Conservation (phyloP, 495 filamentous ascomycete genomes). For the Annulohypoxylon nitens region DNA sequence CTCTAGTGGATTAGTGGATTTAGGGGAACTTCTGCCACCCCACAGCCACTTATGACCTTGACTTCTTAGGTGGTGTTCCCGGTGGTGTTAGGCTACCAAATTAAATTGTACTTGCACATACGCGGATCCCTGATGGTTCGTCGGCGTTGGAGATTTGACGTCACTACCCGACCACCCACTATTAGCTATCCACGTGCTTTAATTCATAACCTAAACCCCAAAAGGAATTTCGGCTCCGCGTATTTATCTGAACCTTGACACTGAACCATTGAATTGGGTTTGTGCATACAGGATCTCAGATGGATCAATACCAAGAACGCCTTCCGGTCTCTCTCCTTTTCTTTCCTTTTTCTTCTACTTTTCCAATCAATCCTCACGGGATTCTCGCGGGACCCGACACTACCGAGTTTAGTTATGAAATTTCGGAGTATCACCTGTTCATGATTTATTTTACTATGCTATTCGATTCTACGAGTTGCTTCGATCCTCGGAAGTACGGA, state of each 20-base stretch:
- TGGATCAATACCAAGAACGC: conserved; percentile 6
- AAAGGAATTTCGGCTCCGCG: conserved; percentile 9
- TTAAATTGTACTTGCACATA: background rate
- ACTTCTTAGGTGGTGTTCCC: background rate
- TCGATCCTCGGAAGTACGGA: background rate
- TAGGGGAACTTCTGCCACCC: conserved; percentile 19
- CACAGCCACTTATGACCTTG: conserved; percentile 3
- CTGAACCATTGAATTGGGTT: conserved; percentile 22
- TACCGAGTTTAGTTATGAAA: conserved; percentile 21
- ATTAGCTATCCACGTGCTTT: background rate
- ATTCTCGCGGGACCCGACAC: conserved; percentile 14
- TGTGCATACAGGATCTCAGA: conserved; percentile 4
- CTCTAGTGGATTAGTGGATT: background rate
- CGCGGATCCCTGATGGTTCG: background rate
- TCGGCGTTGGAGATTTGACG: conserved; percentile 21
- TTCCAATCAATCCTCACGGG: background rate
- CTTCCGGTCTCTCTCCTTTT: background rate
- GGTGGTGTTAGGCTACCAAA: background rate
- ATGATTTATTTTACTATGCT: background rate
- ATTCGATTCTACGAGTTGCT: background rate
- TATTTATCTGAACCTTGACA: conserved; percentile 12
- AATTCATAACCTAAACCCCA: background rate
- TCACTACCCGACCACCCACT: conserved; percentile 18
- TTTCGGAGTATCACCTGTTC: conserved; percentile 18
- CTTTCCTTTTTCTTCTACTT: background rate